Base-by-base conservation (phyloP, 1,139 yeast species). In the Saccharomyces uvarum region DNA sequence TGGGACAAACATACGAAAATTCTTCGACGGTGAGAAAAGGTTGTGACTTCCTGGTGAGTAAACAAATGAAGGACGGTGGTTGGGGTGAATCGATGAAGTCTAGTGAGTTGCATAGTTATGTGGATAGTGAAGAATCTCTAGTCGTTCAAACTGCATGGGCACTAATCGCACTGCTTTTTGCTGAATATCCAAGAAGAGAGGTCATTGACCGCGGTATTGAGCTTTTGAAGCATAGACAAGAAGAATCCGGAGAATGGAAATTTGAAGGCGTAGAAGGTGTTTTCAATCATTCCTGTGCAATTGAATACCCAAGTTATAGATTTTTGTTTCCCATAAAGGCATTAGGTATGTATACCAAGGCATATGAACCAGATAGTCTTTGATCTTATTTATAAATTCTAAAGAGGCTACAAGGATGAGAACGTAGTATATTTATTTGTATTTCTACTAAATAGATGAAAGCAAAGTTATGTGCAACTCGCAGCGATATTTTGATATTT, bases 71-170 rank as follows among this genome's bases (percentile, higher is more conserved):
- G 3, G 99, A 93, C 69, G 99, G 99, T 21, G 99, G 99, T 0
- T 95, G 99, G 99, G 88, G 96, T 53, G 99, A 95, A 70, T 77
- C 84, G 1, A 85, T 86, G 87, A 85, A 74, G 62, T 79, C 95
- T 1, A 85, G 93, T 65, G 98, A 91, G 68, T 53, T 69, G 11
- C 95, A 86, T 62, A 75, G 85, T 0, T 95, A 91, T 70, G 88
- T 93, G 2, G 77, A 79, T 41, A 79, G 81, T 24, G 79, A 78
- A 13, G 68, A 77, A 52, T 84, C 96, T 1, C 78, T 86, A 56
- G 86, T 86, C 0, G 97, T 93, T 0, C 98, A 91, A 68, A 90
- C 98, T 0, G 80, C 97, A 0, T 95, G 99, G 99, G 95, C 87
- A 0, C 66, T 88, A 7, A 88, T 93, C 61, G 96, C 93, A 0